A percentile compares a stretch with the other conserved stretches of the same genome.
Conservation (phyloP, 352 stramenopile genomes). For the Globisporangium nagaii region DNA sequence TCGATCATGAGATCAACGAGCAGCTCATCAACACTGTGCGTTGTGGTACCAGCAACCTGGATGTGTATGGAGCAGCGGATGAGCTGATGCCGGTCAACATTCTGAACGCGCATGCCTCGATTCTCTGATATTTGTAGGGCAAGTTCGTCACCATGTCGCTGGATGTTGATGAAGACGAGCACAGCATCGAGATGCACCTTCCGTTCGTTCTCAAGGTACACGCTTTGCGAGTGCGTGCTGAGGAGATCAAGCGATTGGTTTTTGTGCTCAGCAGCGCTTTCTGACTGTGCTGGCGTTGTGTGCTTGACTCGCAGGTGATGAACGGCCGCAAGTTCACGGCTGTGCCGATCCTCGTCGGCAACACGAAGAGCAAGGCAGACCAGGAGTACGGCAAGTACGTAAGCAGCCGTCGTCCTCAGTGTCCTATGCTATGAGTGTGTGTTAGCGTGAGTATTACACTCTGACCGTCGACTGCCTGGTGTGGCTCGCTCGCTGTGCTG, state of each 20-base stretch:
- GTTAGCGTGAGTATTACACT: not conserved
- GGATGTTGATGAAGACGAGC: constrained; percentile 92
- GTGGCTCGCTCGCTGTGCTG: not conserved
- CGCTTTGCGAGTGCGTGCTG: not conserved
- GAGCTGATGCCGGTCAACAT: too few species aligned
- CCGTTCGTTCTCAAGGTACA: constrained; percentile 91
- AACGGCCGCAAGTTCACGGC: constrained; percentile 78
- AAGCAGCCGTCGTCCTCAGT: not conserved
- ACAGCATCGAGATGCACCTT: constrained; percentile 97
- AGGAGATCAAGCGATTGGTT: too few species aligned
- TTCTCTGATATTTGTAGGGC: constrained; percentile 28
- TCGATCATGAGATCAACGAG: constrained; percentile 89
- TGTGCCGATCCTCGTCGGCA: constrained; percentile 95
- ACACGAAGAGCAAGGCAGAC: constrained; percentile 83
- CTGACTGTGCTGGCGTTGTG: not conserved
- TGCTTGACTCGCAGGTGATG: constrained; percentile 39
- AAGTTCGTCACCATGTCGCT: constrained; percentile 78
- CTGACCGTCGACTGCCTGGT: not conserved
- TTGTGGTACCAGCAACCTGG: too few species aligned
- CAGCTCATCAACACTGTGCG: constrained; percentile 81
- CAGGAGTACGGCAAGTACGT: constrained; percentile 78
- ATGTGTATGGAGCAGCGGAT: too few species aligned
- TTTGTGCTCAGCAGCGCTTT: too few species aligned
- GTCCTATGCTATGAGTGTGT: too few species aligned
- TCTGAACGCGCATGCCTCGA: too few species aligned